Base-by-base conservation (phyloP, 2,329 filamentous ascomycete genomes). In the Pseudogymnoascus sp. region DNA sequence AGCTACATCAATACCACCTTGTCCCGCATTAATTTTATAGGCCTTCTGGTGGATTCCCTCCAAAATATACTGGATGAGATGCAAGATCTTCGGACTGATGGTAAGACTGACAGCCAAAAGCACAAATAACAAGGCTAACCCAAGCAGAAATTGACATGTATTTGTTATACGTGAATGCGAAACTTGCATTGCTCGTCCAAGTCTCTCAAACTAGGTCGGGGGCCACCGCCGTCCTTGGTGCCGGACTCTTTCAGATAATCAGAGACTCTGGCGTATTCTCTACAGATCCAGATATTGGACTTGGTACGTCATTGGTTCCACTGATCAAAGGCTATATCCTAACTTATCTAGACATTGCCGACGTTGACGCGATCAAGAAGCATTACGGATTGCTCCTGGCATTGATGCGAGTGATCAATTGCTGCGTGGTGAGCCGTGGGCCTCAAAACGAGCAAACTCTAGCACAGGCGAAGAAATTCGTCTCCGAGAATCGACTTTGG, bases 271-370 rank as follows among this genome's bases (percentile, higher is more conserved):
- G 87, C n/a, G 82, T 98, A 22, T 99, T 98, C 74, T 81, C 87
- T 7, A 89, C 90, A 11, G 95, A 99, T 73, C 95, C 95, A 0
- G 95, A 99, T 74, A 86, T 99, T 62, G 92, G 96, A 65, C 86
- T 93, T 64, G 83, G 83, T 83, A 72, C 70, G 76, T 72, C 61
- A n/a, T 26, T 56, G 31, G 6, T 16, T 33, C n/a, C 4, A 37
- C 26, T 24, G 46, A 35, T 46, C 16, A 26, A 31, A 7, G 50
- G 50, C 26, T 40, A 65, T 16, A 59, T 62, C 33, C 53, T 65
- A 31, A 61, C 62, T 68, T 60, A 63, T 28, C 10, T 61, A 74
- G 72, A 73, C 65, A 71, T 72, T 16, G 64, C 68, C 16, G 70
- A 70, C 35, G 61, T 67, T 26, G 65, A 68, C 60, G 67, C 67